A percentile compares a stretch with the other conserved stretches of the same genome.
Evolutionary conservation across 1,139 yeast genomes (phyloP).

Genomic region (Lodderomyces jiufengensis): DNA sequence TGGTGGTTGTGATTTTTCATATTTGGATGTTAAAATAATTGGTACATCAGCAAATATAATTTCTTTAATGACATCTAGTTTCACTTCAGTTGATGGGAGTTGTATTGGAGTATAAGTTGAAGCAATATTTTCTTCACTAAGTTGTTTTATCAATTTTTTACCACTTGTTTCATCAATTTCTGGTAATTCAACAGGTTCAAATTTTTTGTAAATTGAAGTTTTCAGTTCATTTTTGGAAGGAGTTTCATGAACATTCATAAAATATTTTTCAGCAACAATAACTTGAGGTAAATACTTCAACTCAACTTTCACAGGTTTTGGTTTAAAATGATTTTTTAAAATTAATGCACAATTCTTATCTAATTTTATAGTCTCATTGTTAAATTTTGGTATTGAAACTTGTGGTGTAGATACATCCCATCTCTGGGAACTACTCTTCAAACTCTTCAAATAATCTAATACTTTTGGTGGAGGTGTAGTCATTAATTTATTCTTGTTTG

Average conservation of each 20-base stretch:
- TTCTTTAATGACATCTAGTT: neutral
- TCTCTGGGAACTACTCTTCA: too few species aligned
- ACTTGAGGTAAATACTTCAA: neutral
- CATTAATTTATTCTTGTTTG: too few species aligned
- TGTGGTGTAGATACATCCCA: neutral
- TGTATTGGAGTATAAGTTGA: neutral
- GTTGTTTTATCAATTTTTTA: too few species aligned
- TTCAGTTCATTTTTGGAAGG: too few species aligned
- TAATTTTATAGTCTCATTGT: neutral
- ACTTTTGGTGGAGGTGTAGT: too few species aligned
- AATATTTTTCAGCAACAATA: slow-evolving; percentile 1
- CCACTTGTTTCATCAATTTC: too few species aligned
- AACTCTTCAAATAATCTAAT: too few species aligned
- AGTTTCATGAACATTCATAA: neutral
- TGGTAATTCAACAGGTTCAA: neutral
- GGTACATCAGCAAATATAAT: neutral
- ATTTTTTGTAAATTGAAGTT: too few species aligned
- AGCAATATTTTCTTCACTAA: too few species aligned
- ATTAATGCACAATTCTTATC: neutral
- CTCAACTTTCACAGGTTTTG: neutral
- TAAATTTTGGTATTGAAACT: slow-evolving; percentile 1
- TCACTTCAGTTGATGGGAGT: neutral
- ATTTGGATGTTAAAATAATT: neutral
- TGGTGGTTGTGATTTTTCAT: neutral
- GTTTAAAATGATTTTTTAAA: neutral